Percentiles rank a stretch among this genome's conserved stretches.
phyloP scores from a whole-genome alignment of 2,329 filamentous ascomycete species.

The Arthrobotrys musiformis region DNA sequence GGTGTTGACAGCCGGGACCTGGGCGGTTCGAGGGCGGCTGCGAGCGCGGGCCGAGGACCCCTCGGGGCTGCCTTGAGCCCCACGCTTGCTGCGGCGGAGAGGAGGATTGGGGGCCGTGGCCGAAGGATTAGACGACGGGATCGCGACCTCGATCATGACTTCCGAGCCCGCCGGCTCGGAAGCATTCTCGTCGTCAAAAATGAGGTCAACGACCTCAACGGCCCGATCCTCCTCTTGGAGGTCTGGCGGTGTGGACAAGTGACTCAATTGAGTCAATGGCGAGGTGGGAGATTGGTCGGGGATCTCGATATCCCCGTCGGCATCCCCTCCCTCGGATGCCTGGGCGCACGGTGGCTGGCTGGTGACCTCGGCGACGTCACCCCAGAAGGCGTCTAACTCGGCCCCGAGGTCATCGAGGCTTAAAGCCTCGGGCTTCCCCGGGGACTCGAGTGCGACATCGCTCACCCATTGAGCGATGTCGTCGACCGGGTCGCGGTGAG shows the following conservation, averaged over 20 bases:
- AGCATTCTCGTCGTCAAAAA: too few species aligned
- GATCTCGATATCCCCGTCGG: not conserved
- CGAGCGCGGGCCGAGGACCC: not conserved
- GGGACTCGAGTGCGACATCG: slow-evolving; percentile 12
- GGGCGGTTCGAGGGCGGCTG: slow-evolving; percentile 8
- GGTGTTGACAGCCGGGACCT: not conserved
- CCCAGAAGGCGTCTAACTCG: slow-evolving; percentile 13
- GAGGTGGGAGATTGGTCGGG: not conserved
- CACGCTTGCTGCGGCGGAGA: not conserved
- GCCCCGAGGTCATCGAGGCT: slow-evolving; percentile 23
- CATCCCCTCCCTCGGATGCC: not conserved
- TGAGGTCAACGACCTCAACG: too few species aligned
- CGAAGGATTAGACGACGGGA: too few species aligned
- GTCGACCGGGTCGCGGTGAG: too few species aligned
- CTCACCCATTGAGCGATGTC: too few species aligned
- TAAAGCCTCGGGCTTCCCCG: not conserved
- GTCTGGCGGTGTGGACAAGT: slow-evolving; percentile 17
- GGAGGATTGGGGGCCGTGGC: not conserved
- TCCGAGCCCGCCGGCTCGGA: too few species aligned
- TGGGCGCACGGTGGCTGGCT: not conserved
- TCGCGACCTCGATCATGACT: too few species aligned
- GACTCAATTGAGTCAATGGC: slow-evolving; percentile 17
- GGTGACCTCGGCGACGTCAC: not conserved
- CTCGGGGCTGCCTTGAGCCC: not conserved
- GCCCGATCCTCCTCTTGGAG: not conserved